Percentiles rank a stretch among this genome's conserved stretches.
Conservation (phyloP, 495 filamentous ascomycete species). For the Astrocystis sublimbata region DNA sequence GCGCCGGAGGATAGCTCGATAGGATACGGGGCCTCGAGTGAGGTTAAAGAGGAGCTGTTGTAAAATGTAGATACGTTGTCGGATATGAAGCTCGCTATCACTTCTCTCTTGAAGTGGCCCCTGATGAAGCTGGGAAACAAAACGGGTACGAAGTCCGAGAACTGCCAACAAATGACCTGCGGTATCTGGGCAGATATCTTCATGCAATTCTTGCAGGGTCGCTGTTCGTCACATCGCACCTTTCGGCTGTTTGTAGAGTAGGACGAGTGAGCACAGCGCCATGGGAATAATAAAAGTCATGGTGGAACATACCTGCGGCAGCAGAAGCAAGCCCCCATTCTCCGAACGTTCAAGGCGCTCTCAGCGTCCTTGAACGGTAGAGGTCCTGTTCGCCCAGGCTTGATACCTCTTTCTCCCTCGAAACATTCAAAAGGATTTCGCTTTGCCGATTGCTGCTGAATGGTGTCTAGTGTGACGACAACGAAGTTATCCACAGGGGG, state of each 20-base stretch:
- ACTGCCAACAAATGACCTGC: conserved; percentile 49
- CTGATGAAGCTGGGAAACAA: conserved; percentile 53
- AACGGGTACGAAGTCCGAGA: conserved; percentile 44
- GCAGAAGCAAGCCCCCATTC: conserved; percentile 52
- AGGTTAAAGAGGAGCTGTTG: conserved; percentile 9
- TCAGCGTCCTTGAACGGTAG: conserved; percentile 48
- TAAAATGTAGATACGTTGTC: conserved; percentile 45
- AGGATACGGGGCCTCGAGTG: conserved; percentile 24
- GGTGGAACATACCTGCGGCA: conserved; percentile 39
- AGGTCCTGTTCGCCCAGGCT: conserved; percentile 50
- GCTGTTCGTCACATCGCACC: conserved; percentile 48
- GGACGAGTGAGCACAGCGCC: conserved; percentile 15
- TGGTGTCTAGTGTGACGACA: conserved; percentile 48
- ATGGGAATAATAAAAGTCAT: conserved; percentile 6
- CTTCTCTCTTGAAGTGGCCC: conserved; percentile 44
- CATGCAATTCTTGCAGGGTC: conserved; percentile 50
- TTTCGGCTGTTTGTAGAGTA: conserved; percentile 32
- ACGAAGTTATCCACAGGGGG: conserved; percentile 44
- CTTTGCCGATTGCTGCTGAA: conserved; percentile 43
- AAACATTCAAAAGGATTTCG: conserved; percentile 51
- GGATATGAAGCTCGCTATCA: conserved; percentile 44
- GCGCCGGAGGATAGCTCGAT: conserved; percentile 47
- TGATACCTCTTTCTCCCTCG: conserved; percentile 45
- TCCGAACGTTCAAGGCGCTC: conserved; percentile 47
- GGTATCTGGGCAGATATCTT: conserved; percentile 46